Evolutionary conservation across 345 rosid genomes (phyloP).

Genomic region (Boechera divaricarpa): DNA sequence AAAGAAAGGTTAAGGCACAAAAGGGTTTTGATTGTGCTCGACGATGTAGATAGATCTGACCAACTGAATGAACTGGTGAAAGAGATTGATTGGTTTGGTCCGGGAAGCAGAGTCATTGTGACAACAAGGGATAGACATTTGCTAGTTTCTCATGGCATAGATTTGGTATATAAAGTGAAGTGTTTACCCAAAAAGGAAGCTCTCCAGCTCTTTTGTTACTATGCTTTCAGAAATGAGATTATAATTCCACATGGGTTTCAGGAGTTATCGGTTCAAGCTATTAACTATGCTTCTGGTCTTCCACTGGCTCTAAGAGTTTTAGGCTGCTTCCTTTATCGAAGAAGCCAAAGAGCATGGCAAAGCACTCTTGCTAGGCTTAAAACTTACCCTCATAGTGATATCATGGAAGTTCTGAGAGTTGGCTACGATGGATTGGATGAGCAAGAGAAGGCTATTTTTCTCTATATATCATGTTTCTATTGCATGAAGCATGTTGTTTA

Average conservation of each 20-base stretch:
- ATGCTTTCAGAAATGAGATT: constrained; percentile 34
- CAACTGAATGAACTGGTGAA: constrained; percentile 37
- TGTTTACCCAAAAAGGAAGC: constrained; percentile 39
- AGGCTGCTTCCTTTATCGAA: constrained; percentile 41
- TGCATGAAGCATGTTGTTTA: constrained; percentile 26
- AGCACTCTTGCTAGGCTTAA: constrained; percentile 39
- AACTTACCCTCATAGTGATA: constrained; percentile 40
- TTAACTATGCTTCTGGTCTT: constrained; percentile 47
- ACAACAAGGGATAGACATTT: constrained; percentile 45
- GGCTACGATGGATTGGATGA: constrained; percentile 50
- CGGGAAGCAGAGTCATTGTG: constrained; percentile 44
- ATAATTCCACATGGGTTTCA: constrained; percentile 25
- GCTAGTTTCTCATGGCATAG: constrained; percentile 33
- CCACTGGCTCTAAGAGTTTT: constrained; percentile 55
- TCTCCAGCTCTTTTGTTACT: constrained; percentile 35
- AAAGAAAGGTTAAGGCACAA: constrained; percentile 37
- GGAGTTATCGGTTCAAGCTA: constrained; percentile 29
- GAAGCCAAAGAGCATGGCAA: constrained; percentile 42
- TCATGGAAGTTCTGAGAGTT: constrained; percentile 41
- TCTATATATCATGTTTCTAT: constrained; percentile 49
- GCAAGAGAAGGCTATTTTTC: constrained; percentile 45
- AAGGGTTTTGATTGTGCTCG: constrained; percentile 37
- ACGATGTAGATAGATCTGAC: constrained; percentile 39
- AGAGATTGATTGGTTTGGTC: constrained; percentile 40
- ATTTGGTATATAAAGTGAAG: constrained; percentile 31